Evolutionary conservation across 2,329 filamentous ascomycete species (phyloP).

Genomic region (Pseudopithomyces chartarum): DNA sequence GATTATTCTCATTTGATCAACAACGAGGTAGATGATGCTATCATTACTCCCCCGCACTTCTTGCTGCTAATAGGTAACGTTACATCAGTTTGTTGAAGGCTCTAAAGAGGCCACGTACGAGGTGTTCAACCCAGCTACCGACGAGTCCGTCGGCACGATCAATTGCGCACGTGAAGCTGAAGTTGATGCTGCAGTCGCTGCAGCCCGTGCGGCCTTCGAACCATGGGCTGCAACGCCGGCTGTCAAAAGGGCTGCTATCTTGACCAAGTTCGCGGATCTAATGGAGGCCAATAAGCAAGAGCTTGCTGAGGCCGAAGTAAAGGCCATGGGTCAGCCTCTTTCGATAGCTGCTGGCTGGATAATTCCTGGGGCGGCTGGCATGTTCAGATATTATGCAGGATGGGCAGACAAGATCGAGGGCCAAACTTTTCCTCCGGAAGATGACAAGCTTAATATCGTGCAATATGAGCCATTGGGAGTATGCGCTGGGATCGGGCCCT

Average conservation of each 20-base stretch:
- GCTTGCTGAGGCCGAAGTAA: constrained; percentile 18
- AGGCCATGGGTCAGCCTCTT: constrained; percentile 25
- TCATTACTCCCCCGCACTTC: neutral
- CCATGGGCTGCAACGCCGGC: constrained; percentile 26
- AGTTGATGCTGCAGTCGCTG: constrained; percentile 32
- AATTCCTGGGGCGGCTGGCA: constrained; percentile 9
- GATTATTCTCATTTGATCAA: constrained; percentile 32
- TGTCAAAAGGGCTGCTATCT: constrained; percentile 25
- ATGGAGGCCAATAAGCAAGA: constrained; percentile 16
- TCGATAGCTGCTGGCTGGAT: constrained; percentile 8
- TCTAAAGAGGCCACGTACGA: constrained; percentile 25
- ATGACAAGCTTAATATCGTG: constrained; percentile 12
- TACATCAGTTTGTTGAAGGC: constrained; percentile 28
- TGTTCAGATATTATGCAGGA: constrained; percentile 23
- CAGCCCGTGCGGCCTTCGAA: constrained; percentile 29
- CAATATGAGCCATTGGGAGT: constrained; percentile 36
- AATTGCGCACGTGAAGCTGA: constrained; percentile 27
- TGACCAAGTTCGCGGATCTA: constrained; percentile 32
- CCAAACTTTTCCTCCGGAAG: constrained; percentile 19
- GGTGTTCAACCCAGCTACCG: constrained; percentile 31
- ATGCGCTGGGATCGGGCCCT: constrained; percentile 38
- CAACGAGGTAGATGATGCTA: constrained; percentile 26
- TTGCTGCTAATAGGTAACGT: no score
- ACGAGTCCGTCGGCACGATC: constrained; percentile 28
- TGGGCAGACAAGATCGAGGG: constrained; percentile 32